Evolutionary conservation across 805 yeast genomes (phyloP).

Genomic region (Wickerhamiella vanderwaltii): DNA sequence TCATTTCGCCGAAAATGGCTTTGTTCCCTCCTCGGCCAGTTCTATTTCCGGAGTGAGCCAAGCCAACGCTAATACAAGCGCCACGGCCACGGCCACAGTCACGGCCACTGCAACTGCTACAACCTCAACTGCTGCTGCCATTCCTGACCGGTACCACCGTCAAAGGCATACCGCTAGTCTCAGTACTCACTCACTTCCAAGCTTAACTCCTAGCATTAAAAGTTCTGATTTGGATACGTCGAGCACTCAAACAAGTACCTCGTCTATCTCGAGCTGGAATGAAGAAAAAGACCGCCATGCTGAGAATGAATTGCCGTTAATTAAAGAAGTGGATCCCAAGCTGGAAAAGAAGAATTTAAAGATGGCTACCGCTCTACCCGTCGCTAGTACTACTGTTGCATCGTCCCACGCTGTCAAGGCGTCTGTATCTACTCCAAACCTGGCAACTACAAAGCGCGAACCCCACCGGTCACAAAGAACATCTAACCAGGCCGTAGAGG

Average conservation of each 20-base stretch:
- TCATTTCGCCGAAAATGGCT: constrained; percentile 3
- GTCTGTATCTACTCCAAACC: neutral
- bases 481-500: constrained; percentile 11
- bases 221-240: constrained; percentile 15
- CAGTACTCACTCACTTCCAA: constrained; percentile 8
- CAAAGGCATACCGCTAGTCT: constrained; percentile 7
- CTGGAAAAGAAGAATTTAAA: neutral
- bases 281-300: constrained; percentile 9
- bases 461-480: constrained; percentile 7
- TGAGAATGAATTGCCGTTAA: neutral
- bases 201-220: constrained; percentile 12
- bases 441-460: neutral
- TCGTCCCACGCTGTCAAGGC: neutral
- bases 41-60: too few species aligned
- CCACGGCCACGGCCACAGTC: constrained; percentile 1
- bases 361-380: neutral
- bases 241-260: constrained; percentile 14
- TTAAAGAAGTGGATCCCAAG: neutral
- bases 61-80: neutral
- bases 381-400: neutral
- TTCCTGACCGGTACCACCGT: constrained; percentile 16
- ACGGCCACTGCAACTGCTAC: neutral
- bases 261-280: constrained; percentile 9
- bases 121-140: constrained; percentile 3
- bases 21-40: too few species aligned